Evolutionary conservation across 1,139 yeast species (phyloP).

Genomic region (Diutina scorzettiae): DNA sequence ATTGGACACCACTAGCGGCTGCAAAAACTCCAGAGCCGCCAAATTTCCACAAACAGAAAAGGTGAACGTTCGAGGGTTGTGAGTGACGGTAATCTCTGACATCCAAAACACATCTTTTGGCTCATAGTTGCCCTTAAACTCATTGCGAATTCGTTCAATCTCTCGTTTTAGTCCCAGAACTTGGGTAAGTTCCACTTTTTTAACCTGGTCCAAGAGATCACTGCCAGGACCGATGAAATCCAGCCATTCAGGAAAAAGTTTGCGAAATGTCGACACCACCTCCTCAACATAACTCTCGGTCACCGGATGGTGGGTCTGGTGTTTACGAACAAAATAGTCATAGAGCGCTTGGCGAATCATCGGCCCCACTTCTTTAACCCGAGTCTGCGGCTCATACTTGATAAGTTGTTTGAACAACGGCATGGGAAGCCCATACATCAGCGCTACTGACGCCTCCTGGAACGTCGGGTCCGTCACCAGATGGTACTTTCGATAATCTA

Average conservation of each 20-base stretch:
- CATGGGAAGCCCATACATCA: not conserved
- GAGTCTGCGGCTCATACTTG: not conserved
- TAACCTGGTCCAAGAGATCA: not conserved
- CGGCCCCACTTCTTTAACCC: not conserved
- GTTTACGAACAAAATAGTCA: not conserved
- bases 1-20: slow-evolving; percentile 2
- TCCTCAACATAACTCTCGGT: not conserved
- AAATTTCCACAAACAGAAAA: not conserved
- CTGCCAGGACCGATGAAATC: not conserved
- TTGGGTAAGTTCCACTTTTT: not conserved
- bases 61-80: slow-evolving; percentile 2
- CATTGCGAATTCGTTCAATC: not conserved
- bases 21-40: slow-evolving; percentile 1
- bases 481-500: slow-evolving; percentile 1
- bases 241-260: not conserved
- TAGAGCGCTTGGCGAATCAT: not conserved
- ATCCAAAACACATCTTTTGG: slow-evolving; percentile 5
- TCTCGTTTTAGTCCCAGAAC: not conserved
- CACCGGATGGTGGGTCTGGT: not conserved
- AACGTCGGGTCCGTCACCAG: not conserved
- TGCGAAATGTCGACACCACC: not conserved
- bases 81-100: not conserved
- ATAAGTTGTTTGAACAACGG: slow-evolving; percentile 1
- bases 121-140: not conserved
- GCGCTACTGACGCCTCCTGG: not conserved